Evolutionary conservation across 2,329 filamentous ascomycete genomes (phyloP), one percentile per base, ranked within the genome.

Genomic region (Colletotrichum orchidophilum): DNA sequence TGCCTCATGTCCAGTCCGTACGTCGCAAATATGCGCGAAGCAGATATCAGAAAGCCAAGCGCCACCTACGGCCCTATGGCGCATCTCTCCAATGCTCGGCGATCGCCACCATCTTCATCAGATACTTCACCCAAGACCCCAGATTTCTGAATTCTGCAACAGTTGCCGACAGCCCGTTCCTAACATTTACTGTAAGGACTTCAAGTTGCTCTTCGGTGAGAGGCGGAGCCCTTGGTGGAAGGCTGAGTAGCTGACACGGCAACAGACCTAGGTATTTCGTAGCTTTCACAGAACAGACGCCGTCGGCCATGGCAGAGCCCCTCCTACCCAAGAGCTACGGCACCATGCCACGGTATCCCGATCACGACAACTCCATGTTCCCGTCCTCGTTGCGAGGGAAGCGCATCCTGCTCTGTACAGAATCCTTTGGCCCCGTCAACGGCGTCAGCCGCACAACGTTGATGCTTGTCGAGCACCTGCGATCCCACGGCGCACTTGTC

Each of bases 371-470:
- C 62, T 80, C 83, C 12, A 73, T 78, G 49, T 89, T 88, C 71
- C 87, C 87, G 0, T 52, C 77, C 1, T 76, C 82, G 9, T 83
- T 93, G n/a, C 80, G 83, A 46, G 89, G 88, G 11, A 91, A 90
- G 78, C 87, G 87, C 73, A 85, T 93, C 72, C 81, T 93, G 8
- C 85, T 93, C 8, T 92, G 91, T 72, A 93, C 91, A 15, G 92
- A 93, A 77, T 93, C 91, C 0, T 91, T 93, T 69, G 91, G 91
- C 3, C 91, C 91, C 0, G 90, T 93, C 77, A 93, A 93, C 76
- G 91, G 92, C n/a, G 91, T 93, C 55, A 92, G 89, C 75, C 86
- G 91, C 72, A 93, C 91, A 5, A 93, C 92, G 0, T 83, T 91
- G 75, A 92, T 90, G 83, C 85, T 93, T 62, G 89, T 93, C 64